These are phyloP conservation scores for Sarocladium kiliense DNA, from an alignment of 2,329 filamentous ascomycete species.

Conservation along the genomic window DNA sequence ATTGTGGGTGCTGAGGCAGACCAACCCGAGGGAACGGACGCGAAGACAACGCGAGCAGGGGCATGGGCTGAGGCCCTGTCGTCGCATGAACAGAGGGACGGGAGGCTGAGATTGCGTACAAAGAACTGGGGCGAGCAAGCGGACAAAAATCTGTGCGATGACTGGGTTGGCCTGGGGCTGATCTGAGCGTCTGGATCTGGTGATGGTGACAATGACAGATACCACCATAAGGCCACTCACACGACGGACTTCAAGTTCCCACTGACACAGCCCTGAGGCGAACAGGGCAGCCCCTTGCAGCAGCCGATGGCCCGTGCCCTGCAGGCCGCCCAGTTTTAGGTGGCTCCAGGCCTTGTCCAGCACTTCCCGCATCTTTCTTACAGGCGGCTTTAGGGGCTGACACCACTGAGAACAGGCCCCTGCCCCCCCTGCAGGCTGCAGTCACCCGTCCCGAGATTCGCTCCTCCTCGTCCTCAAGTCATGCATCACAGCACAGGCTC, in stretches of 20 bases:
- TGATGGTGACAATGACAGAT: neutral
- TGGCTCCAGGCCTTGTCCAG: neutral
- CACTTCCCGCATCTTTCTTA: neutral
- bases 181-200: neutral
- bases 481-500: too few species aligned
- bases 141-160: neutral
- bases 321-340: neutral
- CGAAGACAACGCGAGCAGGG: neutral
- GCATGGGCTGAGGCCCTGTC: neutral
- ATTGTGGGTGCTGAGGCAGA: too few species aligned
- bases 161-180: neutral
- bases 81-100: neutral
- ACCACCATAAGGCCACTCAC: neutral
- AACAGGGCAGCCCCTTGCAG: constrained; percentile 8
- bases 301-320: neutral
- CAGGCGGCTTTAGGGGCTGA: neutral
- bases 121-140: neutral
- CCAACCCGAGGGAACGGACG: constrained; percentile 1
- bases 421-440: neutral
- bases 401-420: neutral
- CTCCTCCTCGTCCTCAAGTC: neutral
- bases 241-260: neutral
- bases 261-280: neutral
- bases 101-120: constrained; percentile 1
- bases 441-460: neutral